Conservation (phyloP, 345 rosid species). For the Syzygium oleosum region DNA sequence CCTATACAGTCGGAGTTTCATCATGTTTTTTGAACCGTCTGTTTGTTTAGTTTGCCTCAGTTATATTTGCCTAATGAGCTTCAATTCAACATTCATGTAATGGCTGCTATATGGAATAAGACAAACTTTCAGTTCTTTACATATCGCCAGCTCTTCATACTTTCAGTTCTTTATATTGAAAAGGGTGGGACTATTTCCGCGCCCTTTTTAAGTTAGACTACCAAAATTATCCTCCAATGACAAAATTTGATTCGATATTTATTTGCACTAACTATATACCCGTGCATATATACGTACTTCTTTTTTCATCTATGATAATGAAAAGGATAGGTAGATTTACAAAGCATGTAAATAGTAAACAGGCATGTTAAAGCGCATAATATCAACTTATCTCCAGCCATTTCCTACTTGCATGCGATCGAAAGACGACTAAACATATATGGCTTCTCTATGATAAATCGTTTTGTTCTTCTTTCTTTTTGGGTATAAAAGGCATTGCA, state of each 20-base stretch:
- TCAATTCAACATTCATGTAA: neutral
- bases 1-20: neutral
- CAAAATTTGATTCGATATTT: too few species aligned
- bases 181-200: neutral
- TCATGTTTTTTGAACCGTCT: neutral
- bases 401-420: neutral
- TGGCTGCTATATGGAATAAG: neutral
- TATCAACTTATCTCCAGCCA: too few species aligned
- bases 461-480: neutral
- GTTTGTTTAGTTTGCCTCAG: neutral
- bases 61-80: neutral
- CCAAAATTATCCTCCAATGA: neutral
- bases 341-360: too few species aligned
- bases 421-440: neutral
- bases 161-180: neutral
- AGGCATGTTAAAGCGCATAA: too few species aligned
- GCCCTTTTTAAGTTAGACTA: too few species aligned
- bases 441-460: neutral
- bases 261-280: too few species aligned
- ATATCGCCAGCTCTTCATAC: neutral
- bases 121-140: neutral
- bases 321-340: neutral
- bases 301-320: neutral
- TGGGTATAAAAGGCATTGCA: neutral
- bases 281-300: neutral